phyloP scores from a whole-genome alignment of 805 yeast species.

The Hanseniaspora osmophila region DNA sequence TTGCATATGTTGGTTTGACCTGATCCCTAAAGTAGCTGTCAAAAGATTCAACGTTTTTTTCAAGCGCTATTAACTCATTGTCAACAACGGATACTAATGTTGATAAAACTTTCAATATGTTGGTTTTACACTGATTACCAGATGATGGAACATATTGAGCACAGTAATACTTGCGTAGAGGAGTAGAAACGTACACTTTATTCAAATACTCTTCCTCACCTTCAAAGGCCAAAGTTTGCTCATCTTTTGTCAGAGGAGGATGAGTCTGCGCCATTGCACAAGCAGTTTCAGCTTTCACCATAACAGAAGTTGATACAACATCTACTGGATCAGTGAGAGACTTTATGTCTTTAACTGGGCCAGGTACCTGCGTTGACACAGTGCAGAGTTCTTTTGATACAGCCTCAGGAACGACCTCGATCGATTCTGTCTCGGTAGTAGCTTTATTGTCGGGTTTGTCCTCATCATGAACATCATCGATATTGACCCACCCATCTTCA shows the following conservation, averaged over 20 bases:
- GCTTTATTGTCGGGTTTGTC: no score
- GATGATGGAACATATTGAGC: conserved; percentile 11
- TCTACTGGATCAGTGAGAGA: no score
- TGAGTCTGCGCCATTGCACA: conserved; percentile 7
- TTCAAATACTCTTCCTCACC: conserved; percentile 22
- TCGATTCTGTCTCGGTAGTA: no score
- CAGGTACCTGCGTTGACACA: no score
- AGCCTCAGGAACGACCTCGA: no score
- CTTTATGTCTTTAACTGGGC: no score
- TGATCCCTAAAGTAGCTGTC: conserved; percentile 24
- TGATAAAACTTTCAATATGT: conserved; percentile 1
- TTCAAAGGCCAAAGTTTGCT: conserved; percentile 18
- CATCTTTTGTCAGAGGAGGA: conserved; percentile 5
- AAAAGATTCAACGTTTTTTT: conserved; percentile 18
- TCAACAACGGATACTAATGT: conserved; percentile 7
- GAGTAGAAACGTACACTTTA: conserved; percentile 12
- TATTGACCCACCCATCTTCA: no score
- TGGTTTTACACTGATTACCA: conserved; percentile 5
- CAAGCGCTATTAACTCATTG: conserved; percentile 23
- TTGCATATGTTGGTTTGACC: conserved; percentile 12
- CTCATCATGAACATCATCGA: no score
- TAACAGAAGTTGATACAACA: no score
- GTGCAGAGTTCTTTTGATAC: no score
- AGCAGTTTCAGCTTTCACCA: no score
- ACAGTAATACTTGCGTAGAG: conserved; percentile 11